Evolutionary conservation across 2,329 filamentous ascomycete genomes (phyloP), one percentile per base, ranked within the genome.

Genomic region (Aureobasidium sp.): DNA sequence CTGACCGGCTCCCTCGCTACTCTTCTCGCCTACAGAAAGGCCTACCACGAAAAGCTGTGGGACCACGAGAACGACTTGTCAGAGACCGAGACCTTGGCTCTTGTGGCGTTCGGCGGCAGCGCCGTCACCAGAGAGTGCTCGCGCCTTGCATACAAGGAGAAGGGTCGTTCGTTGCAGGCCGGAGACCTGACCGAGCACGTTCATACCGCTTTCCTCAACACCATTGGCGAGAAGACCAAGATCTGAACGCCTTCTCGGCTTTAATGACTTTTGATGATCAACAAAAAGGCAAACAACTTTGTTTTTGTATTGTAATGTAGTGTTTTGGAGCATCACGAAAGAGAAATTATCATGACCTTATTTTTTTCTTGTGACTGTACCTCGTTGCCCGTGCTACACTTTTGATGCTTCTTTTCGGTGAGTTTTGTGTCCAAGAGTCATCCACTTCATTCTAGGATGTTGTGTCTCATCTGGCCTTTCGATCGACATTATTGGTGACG

Each of bases 161-260:
- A 84, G 64, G 91, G 93, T 1, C 80, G 93, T 59, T 89, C 87
- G 65, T 72, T 98, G 66, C 93, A 97, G 73, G 93, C 93, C 1
- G 90, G 87, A 60, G 93, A 97, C 70, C 71, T 98, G 66, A 96
- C 91, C 0, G 89, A 93, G 16, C 86, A 95, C 70, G 86, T 98
- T 8, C 85, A 95, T 63, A 74, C 74, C 29, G 86, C 90, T 0
- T 97, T 96, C 68, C 68, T 86, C 63, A 82, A 83, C 56, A 68
- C 95, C 16, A 85, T 96, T 64, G 90, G 89, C 0, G 87, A 90
- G 60, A 66, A 66, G 63, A 61, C 61, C 4, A 64, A 53, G 32
- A 45, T 53, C 25, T 53, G 40, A 53, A 25, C 32, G 22, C n/a
- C n/a, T n/a, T 48, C 21, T 37, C 29, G 22, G 30, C 21, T 37